A percentile compares a stretch with the other conserved stretches of the same genome.
These are phyloP conservation scores for Byssothecium circinans DNA, from an alignment of 2,329 filamentous ascomycete genomes.

Conservation along the genomic window DNA sequence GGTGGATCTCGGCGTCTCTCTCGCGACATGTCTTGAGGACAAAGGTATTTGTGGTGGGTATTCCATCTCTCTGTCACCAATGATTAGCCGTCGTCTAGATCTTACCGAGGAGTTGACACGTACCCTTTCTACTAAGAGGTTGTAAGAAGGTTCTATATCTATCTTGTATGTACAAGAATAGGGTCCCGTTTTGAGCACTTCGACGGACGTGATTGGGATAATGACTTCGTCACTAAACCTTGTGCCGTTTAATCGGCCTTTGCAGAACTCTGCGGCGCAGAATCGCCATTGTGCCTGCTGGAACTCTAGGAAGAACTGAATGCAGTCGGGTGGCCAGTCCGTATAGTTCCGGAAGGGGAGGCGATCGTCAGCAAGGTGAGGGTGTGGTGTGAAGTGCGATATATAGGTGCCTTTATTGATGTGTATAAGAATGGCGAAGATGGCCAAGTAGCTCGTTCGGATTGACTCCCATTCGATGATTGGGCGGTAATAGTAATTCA, in stretches of 20 bases:
- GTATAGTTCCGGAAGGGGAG: constrained; percentile 13
- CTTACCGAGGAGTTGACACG: no score
- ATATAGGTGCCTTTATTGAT: constrained; percentile 13
- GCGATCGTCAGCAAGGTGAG: constrained; percentile 6
- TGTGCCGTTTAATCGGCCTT: constrained; percentile 2
- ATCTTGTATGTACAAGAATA: constrained; percentile 11
- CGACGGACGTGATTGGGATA: constrained; percentile 10
- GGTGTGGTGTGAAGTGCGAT: constrained; percentile 6
- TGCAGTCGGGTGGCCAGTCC: constrained; percentile 2
- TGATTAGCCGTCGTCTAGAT: no score
- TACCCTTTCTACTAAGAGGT: constrained; percentile 5
- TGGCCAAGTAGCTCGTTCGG: constrained; percentile 5
- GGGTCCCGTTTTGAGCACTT: neutral
- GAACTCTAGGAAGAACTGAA: constrained; percentile 12
- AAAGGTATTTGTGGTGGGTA: constrained; percentile 8
- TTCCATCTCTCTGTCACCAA: neutral
- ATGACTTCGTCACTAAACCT: neutral
- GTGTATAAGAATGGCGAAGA: constrained; percentile 19
- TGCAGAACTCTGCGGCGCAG: constrained; percentile 5
- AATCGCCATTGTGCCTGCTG: constrained; percentile 18
- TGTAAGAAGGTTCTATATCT: constrained; percentile 12
- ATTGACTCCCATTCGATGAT: constrained; percentile 1
- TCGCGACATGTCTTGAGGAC: constrained; percentile 19
- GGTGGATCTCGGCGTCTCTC: constrained; percentile 6
- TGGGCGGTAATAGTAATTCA: neutral